A percentile compares a stretch with the other conserved stretches of the same genome.
Evolutionary conservation across 176 grass and related monocot genomes (phyloP).

Genomic region (Carex scoparia): DNA sequence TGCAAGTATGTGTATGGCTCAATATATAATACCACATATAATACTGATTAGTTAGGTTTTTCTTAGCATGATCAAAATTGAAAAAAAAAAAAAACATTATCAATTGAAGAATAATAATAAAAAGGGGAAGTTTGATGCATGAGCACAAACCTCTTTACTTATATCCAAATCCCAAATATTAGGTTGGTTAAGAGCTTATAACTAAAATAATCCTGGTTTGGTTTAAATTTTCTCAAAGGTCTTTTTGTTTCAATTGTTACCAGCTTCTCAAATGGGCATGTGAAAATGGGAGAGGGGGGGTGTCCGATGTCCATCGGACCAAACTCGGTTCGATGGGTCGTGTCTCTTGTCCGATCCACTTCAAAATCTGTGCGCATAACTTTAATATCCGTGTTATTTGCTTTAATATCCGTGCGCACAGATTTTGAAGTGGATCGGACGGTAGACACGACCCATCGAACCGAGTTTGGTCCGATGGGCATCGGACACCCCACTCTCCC

Average conservation of each 20-base stretch:
- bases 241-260: not conserved
- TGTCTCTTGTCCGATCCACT: no score
- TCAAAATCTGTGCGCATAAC: no score
- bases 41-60: not conserved
- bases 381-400: no score
- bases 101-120: not conserved
- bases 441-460: no score
- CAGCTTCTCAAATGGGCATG: not conserved
- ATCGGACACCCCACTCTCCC: no score
- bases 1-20: not conserved
- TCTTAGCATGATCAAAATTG: not conserved
- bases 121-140: not conserved
- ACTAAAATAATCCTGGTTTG: not conserved
- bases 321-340: no score
- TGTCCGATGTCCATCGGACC: no score
- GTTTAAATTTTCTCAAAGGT: not conserved
- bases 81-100: not conserved
- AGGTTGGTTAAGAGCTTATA: not conserved
- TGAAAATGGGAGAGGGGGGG: no score
- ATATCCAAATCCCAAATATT: not conserved
- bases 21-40: not conserved
- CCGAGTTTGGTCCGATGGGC: no score
- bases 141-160: not conserved
- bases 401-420: no score
- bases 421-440: no score